phyloP scores from a whole-genome alignment of 2,329 filamentous ascomycete species.

The Colletotrichum orchidophilum region DNA sequence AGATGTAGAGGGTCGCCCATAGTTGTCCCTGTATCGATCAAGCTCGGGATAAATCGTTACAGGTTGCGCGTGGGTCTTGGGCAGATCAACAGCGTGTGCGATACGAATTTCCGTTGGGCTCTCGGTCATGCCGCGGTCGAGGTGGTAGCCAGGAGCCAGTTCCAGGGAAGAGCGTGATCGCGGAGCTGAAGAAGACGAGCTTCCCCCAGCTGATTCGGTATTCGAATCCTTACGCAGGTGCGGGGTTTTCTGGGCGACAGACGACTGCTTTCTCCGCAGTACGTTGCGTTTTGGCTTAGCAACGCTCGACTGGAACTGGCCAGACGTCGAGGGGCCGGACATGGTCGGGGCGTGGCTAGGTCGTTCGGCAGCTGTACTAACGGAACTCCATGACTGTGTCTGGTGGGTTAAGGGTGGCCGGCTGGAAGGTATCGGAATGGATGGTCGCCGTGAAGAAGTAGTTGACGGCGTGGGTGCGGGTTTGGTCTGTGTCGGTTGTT shows the following conservation, averaged over 20 bases:
- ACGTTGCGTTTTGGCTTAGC: slow-evolving; percentile 51
- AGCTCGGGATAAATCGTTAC: slow-evolving; percentile 67
- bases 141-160: slow-evolving; percentile 43
- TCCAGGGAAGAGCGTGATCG: slow-evolving; percentile 50
- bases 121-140: slow-evolving; percentile 53
- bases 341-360: slow-evolving; percentile 44
- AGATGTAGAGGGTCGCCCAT: slow-evolving; percentile 47
- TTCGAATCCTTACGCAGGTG: slow-evolving; percentile 46
- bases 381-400: slow-evolving; percentile 53
- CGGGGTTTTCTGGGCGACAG: slow-evolving; percentile 50
- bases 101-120: slow-evolving; percentile 55
- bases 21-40: slow-evolving; percentile 65
- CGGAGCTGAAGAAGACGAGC: slow-evolving; percentile 54
- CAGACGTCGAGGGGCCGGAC: slow-evolving; percentile 46
- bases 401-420: slow-evolving; percentile 52
- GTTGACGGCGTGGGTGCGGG: slow-evolving; percentile 48
- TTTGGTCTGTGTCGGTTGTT: slow-evolving; percentile 35
- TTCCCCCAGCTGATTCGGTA: slow-evolving; percentile 48
- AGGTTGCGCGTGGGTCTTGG: slow-evolving; percentile 48
- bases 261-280: slow-evolving; percentile 60
- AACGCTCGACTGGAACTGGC: slow-evolving; percentile 45
- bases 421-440: slow-evolving; percentile 37
- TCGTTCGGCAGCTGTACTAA: slow-evolving; percentile 44
- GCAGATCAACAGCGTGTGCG: slow-evolving; percentile 53
- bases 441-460: slow-evolving; percentile 41